Base-by-base conservation (phyloP, 2,329 filamentous ascomycete species). In the Colletotrichum sp. region DNA sequence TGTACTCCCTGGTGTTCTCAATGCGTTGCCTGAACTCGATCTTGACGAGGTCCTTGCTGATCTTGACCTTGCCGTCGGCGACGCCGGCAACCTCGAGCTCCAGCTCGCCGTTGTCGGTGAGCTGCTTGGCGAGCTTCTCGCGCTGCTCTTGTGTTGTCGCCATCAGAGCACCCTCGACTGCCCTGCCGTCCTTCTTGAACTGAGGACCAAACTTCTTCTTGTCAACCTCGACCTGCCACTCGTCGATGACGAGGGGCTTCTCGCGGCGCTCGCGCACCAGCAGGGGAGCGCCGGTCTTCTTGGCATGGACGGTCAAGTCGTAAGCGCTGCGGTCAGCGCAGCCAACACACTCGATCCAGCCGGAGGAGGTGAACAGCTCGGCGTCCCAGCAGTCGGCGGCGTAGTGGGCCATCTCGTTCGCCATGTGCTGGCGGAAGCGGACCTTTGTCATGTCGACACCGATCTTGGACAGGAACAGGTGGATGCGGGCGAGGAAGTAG, bases 331-430 rank as follows among this genome's bases (percentile, higher is more conserved):
- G 93, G 84, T 98, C 96, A 76, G 97, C 97, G 85, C 97, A 98
- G 77, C 97, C 97, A 81, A 98, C 96, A 84, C 96, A 98, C 88
- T 99, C 97, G 78, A 98, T 95, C 97, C 97, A 99, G 83, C 97
- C 97, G 81, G 96, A 96, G 77, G 94, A 96, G 73, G 95, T 98
- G 77, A 94, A 89, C 71, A 99, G 88, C 85, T 99, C 97, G 16
- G 96, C 96, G 85, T 99, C 97, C 97, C 97, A 98, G 88, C 97
- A 99, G 88, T 99, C 97, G 71, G 93, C 91, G 62, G 97, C 97
- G 83, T 99, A 99, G 86, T 99, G 97, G 18, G 97, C 91, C 90
- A 91, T 92, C 82, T 91, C 90, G 80, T 91, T 92, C 76, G 87
- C 87, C 96, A 99, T 98, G 87, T 99, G 97, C 86, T 99, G 97